Evolutionary conservation across 306 rosid genomes (phyloP), one percentile per base, ranked within the genome.

Genomic region (Chamaecrista fasciculata): DNA sequence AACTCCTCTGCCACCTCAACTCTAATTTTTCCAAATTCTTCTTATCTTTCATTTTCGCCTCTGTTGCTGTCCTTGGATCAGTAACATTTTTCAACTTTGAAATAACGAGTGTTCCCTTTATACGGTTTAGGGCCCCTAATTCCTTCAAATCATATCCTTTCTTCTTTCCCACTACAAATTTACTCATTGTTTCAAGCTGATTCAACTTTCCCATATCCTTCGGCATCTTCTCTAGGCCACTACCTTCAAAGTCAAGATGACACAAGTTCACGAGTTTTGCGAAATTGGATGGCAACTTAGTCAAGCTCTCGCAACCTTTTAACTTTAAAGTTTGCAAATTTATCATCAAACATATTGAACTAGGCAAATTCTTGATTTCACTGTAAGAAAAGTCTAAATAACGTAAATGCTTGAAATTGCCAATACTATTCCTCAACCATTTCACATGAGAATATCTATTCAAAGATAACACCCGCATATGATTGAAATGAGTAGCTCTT

Each of bases 21-120:
- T 4, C 0, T 12, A 74, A 31, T 6, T 23, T 42, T 8, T 64
- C 69, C 8, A 79, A n/a, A 43, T 70, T 8, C 26, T 70, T 8
- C 26, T 36, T 79, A 12, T 65, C 65, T 65, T 64, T 64, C 60
- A 70, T 0, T 6, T 20, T 69, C 10, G 59, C 69, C 16, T 47
- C 25, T 8, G 0, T 4, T 7, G 44, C 48, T 16, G 64, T 18
- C 0, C 12, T 0, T 16, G 53, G 53, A 59, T 59, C 5, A 11
- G 0, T 25, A 10, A 58, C 21, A 40, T 28, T 24, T 24, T 18
- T 3, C 24, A 75, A 8, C 25, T 48, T 14, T 6, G 5, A 3
- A 15, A 75, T 10, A 4, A 28, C 2, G 1, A 79, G 59, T 20
- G n/a, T 55, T 29, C 80, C 74, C 24, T 18, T 62, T 11, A 70